These are phyloP conservation scores for Decorospora gaudefroyi DNA, from an alignment of 2,329 filamentous ascomycete genomes.

Conservation along the genomic window DNA sequence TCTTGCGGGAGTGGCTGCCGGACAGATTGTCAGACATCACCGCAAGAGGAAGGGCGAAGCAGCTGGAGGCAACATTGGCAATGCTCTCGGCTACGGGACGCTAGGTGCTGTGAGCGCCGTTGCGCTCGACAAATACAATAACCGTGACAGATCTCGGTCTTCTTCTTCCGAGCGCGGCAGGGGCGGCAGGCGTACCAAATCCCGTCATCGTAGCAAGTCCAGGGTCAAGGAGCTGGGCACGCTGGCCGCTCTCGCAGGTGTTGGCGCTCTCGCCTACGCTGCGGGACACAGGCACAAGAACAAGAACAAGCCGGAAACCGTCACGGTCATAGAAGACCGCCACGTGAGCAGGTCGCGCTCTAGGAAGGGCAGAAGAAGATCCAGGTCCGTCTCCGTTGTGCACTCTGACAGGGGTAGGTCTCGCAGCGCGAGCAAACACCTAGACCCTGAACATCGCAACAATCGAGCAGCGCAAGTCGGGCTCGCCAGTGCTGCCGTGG, in stretches of 20 bases:
- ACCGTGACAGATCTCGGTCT: conserved; percentile 53
- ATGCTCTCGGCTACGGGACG: conserved; percentile 63
- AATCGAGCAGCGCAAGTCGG: conserved; percentile 65
- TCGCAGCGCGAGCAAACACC: conserved; percentile 52
- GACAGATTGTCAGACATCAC: conserved; percentile 63
- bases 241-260: conserved; percentile 63
- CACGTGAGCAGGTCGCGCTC: conserved; percentile 50
- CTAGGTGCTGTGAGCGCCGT: conserved; percentile 65
- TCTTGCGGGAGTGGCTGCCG: conserved; percentile 63
- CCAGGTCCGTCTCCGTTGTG: conserved; percentile 46
- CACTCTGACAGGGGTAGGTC: conserved; percentile 35
- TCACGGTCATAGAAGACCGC: conserved; percentile 50
- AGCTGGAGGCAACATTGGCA: conserved; percentile 56
- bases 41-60: conserved; percentile 61
- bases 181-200: conserved; percentile 29
- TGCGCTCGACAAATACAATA: conserved; percentile 57
- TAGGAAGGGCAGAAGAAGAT: conserved; percentile 39
- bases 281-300: conserved; percentile 55
- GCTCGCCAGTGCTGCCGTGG: conserved; percentile 64
- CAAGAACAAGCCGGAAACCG: conserved; percentile 45
- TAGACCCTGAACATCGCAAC: conserved; percentile 58
- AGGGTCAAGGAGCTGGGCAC: conserved; percentile 60
- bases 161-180: conserved; percentile 44
- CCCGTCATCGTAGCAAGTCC: conserved; percentile 43
- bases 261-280: conserved; percentile 62